Evolutionary conservation across 495 filamentous ascomycete species (phyloP), one percentile per base, ranked within the genome.

Genomic region (Penicillium chermesinum): DNA sequence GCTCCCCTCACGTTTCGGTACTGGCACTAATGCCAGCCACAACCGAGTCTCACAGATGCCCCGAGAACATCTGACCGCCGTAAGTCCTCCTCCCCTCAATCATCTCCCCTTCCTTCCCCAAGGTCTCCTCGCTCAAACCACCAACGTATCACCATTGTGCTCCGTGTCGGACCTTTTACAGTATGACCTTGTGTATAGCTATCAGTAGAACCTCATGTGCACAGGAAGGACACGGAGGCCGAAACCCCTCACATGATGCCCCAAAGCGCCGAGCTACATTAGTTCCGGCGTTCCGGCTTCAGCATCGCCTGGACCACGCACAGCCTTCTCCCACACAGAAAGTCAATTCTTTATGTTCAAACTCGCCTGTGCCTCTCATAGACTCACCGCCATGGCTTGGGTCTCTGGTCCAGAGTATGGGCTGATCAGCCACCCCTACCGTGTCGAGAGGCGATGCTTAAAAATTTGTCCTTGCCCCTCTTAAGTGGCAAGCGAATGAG

Each of bases 201-300:
- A 12, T 15, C n/a, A 44, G 12, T 35, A 53, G 46, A 53, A 46
- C 49, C 49, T 41, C 49, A 45, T 27, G 43, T 36, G 32, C 17
- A 25, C 22, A 32, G 19, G 54, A 35, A 33, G 33, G 45, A 52
- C 49, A 44, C 19, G 38, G 42, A 45, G 8, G 27, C 40, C 12
- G 17, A 42, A 25, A 25, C 15, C 4, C 32, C 44, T 49, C 57
- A 54, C 44, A 50, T 53, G 52, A 59, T 48, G 7, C 38, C 32
- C 19, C 38, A 30, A 30, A 16, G 15, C 15, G 34, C 16, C 38
- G 44, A 15, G 30, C 37, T 32, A 50, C 35, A 16, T 27, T 34
- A 49, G 55, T 49, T 50, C 56, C 53, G 56, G 47, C 9, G 38
- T 48, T 62, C 56, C 59, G 59, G 53, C 34, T 14, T 46, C 32